Percentiles rank a stretch among this genome's conserved stretches.
These are phyloP conservation scores for Nymphaea colorata DNA, from an alignment of 164 flowering plant species.

Conservation along the genomic window DNA sequence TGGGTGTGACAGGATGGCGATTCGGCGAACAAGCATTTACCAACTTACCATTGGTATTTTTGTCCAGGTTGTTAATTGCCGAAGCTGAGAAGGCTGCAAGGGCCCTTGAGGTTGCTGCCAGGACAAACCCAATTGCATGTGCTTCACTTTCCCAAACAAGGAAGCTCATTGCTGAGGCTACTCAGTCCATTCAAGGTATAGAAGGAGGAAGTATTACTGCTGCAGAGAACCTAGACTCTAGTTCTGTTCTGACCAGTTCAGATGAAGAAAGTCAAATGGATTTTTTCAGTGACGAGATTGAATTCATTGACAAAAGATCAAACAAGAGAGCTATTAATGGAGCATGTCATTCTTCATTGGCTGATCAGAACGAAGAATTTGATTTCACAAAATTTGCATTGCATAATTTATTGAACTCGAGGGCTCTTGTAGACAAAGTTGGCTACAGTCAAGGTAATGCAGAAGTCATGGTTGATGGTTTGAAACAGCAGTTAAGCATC, in stretches of 20 bases:
- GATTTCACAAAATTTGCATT: constrained; percentile 4
- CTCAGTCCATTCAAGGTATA: constrained; percentile 35
- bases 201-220: constrained; percentile 18
- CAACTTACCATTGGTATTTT: background rate
- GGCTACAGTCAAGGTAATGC: constrained; percentile 3
- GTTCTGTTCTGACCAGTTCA: constrained; percentile 5
- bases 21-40: no score
- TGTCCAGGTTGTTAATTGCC: constrained; percentile 56
- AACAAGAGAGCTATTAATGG: constrained; percentile 13
- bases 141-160: constrained; percentile 74
- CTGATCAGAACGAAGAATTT: background rate
- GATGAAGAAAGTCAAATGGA: constrained; percentile 8
- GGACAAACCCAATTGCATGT: constrained; percentile 57
- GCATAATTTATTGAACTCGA: constrained; percentile 7
- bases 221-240: constrained; percentile 3
- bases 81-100: constrained; percentile 89
- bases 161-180: constrained; percentile 79
- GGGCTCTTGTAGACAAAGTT: background rate
- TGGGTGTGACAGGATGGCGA: no score
- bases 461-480: background rate
- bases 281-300: constrained; percentile 8
- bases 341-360: constrained; percentile 2
- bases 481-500: background rate
- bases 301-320: constrained; percentile 1
- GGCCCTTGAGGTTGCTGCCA: constrained; percentile 75